phyloP scores from a whole-genome alignment of 2,329 filamentous ascomycete species.

The Zalaria sp. region DNA sequence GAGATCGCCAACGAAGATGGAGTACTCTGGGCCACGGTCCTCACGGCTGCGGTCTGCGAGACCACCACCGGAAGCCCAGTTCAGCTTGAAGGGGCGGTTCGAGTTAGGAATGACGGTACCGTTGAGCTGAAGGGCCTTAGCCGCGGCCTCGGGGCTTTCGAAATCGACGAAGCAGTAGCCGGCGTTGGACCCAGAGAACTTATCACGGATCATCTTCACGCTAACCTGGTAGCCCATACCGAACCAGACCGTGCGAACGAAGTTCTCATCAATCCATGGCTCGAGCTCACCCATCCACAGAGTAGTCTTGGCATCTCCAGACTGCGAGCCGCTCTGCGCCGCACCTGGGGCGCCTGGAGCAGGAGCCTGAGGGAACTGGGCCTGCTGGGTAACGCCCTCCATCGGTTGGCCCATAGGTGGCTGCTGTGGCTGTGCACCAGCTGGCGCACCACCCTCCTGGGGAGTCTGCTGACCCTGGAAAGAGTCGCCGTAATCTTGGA shows the following conservation, averaged over 20 bases:
- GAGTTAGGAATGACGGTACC: slow-evolving; percentile 87
- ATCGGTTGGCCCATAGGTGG: slow-evolving; percentile 43
- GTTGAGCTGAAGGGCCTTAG: slow-evolving; percentile 82
- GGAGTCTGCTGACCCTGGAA: slow-evolving; percentile 45
- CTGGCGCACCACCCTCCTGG: slow-evolving; percentile 36
- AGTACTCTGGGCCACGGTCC: slow-evolving; percentile 90
- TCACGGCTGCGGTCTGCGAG: slow-evolving; percentile 92
- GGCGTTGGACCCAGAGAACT: slow-evolving; percentile 96
- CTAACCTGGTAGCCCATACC: slow-evolving; percentile 89
- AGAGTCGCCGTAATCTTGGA: slow-evolving; percentile 47
- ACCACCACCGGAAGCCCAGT: slow-evolving; percentile 96
- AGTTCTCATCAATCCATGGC: slow-evolving; percentile 98
- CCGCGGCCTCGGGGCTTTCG: slow-evolving; percentile 63
- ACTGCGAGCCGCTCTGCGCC: slow-evolving; percentile 14
- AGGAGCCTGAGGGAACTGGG: slow-evolving; percentile 27
- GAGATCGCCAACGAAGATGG: slow-evolving; percentile 95
- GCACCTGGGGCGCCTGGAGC: slow-evolving; percentile 29
- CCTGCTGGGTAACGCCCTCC: slow-evolving; percentile 33
- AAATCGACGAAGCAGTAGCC: slow-evolving; percentile 99
- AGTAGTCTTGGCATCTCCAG: slow-evolving; percentile 12
- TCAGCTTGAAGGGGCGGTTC: slow-evolving; percentile 90
- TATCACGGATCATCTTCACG: slow-evolving; percentile 99
- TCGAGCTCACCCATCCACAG: slow-evolving; percentile 96
- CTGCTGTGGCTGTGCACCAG: slow-evolving; percentile 34
- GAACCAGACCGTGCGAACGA: slow-evolving; percentile 90